Base-by-base conservation (phyloP, 345 rosid genomes). In the Aquilaria malaccensis region DNA sequence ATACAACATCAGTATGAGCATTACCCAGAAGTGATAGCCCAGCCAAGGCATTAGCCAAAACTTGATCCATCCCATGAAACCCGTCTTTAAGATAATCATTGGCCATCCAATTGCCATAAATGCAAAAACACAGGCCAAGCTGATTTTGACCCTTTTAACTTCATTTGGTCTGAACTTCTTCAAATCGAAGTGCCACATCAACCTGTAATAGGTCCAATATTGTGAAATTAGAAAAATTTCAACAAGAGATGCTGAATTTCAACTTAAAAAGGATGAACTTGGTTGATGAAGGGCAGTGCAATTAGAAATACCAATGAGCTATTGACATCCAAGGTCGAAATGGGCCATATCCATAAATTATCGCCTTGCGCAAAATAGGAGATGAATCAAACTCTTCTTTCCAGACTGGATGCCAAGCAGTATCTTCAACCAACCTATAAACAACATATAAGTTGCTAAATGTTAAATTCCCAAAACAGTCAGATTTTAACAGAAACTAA, bases 91-190 rank as follows among this genome's bases (percentile, higher is more conserved):
- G 55, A 93, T 74, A 55, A 93, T 87, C 74, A 93, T 70, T 2
- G 98, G 97, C 98, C 97, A 93, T 50, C 98, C 98, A 62, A 89
- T 65, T 7, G 83, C 95, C 91, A 93, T 87, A 76, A 89, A 93
- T 43, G 90, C 97, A 50, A 87, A 89, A 65, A 89, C 95, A 71
- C 95, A 89, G 66, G 99, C 97, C 83, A 89, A 73, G 70, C 99
- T 89, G 70, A 84, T 89, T 85, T 84, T 84, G 85, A 89, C 97
- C 72, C 97, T 83, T 57, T 80, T 64, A 61, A 78, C 77, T 78
- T 94, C 97, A 51, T 78, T 94, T 1, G 84, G 80, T 83, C 97
- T 83, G 87, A 89, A 90, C 79, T 86, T 89, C 13, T 70, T 86
- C 74, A 86, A 65, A 76, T 89, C 76, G 6, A 94, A 90, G 78